A percentile compares a stretch with the other conserved stretches of the same genome.
Evolutionary conservation across 257 asterid species (phyloP).

Genomic region (Cruciata laevipes): DNA sequence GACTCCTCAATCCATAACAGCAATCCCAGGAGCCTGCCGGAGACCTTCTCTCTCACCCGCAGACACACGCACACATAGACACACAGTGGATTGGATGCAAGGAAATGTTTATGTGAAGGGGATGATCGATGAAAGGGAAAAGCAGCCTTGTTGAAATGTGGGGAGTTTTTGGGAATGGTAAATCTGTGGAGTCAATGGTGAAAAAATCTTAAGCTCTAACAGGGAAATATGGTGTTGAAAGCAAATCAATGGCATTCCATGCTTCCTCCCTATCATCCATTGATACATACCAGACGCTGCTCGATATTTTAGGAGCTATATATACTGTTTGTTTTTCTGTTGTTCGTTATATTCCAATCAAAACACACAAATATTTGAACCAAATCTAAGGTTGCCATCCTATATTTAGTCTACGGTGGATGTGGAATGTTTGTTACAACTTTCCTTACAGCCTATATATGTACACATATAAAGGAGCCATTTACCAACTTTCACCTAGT

Average conservation of each 20-base stretch:
- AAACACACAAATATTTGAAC: not conserved
- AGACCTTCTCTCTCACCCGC: not conserved
- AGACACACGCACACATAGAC: not conserved
- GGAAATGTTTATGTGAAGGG: not conserved
- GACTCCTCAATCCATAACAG: conserved; percentile 33
- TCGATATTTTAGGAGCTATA: conserved; percentile 32
- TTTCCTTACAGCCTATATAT: not conserved
- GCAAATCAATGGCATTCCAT: conserved; percentile 42
- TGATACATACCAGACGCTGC: conserved; percentile 24
- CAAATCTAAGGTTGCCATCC: not conserved
- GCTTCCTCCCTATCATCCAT: conserved; percentile 26
- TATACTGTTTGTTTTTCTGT: not conserved
- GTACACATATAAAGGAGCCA: not conserved
- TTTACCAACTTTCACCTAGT: not conserved
- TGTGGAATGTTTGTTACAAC: not conserved
- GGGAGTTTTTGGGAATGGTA: conserved; percentile 6
- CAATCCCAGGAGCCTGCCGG: conserved; percentile 16
- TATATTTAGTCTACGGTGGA: not conserved
- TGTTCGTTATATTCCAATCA: not conserved
- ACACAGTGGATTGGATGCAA: not conserved
- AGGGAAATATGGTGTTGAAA: conserved; percentile 30
- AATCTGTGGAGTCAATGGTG: conserved; percentile 15
- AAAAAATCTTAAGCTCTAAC: conserved; percentile 19
- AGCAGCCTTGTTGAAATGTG: not conserved
- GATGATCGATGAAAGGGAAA: not conserved